Percentiles rank a stretch among this genome's conserved stretches.
Evolutionary conservation across 305 asterid genomes (phyloP).

Genomic region (Galium porrigens): DNA sequence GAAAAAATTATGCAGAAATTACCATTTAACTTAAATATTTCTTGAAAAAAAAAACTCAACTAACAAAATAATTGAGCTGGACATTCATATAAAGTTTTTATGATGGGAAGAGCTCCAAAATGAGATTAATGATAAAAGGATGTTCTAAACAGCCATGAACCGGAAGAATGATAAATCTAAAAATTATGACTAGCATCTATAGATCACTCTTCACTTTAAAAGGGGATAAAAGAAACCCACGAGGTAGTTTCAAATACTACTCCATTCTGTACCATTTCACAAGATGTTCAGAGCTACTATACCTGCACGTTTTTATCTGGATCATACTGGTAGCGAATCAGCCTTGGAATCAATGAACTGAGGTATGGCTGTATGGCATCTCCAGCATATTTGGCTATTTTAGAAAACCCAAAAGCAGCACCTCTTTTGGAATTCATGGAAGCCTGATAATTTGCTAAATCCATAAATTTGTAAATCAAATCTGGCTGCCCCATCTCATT

Average conservation of each 20-base stretch:
- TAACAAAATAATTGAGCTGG: too few species aligned
- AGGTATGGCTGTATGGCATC: constrained; percentile 88
- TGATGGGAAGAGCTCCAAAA: too few species aligned
- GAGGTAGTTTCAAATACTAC: not conserved
- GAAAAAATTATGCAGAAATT: too few species aligned
- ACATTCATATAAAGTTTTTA: too few species aligned
- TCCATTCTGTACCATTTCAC: not conserved
- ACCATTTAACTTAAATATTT: too few species aligned
- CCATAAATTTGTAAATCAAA: constrained; percentile 93
- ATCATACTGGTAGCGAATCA: constrained; percentile 90
- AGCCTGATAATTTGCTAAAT: constrained; percentile 90
- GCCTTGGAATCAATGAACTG: constrained; percentile 72
- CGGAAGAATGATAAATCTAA: not conserved
- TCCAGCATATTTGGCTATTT: constrained; percentile 97
- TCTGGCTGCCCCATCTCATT: constrained; percentile 99
- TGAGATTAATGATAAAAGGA: too few species aligned
- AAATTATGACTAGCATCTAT: not conserved
- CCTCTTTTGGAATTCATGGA: constrained; percentile 95
- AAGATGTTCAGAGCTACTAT: constrained; percentile 4
- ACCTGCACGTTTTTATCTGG: constrained; percentile 99
- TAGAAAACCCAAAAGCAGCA: constrained; percentile 98
- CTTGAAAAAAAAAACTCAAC: too few species aligned
- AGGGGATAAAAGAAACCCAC: not conserved
- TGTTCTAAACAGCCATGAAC: not conserved
- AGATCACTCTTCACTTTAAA: not conserved